These are phyloP conservation scores for Taphrina sp. DNA, from an alignment of 1,139 yeast species.

Conservation along the genomic window DNA sequence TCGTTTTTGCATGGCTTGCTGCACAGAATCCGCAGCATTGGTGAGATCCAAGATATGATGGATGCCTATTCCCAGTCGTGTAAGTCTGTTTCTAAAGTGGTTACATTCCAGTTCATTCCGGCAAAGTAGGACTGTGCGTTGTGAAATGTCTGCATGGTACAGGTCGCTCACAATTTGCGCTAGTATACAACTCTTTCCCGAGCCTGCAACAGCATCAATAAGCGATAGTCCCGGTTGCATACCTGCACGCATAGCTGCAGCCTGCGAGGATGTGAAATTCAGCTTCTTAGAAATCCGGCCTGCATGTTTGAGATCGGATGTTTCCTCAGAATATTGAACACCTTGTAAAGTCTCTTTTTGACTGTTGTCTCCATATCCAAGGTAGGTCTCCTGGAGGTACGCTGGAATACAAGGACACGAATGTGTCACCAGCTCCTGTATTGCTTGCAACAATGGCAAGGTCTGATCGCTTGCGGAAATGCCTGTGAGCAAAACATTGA, in stretches of 20 bases:
- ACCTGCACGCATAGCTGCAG: constrained; percentile 46
- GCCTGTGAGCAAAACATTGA: constrained; percentile 8
- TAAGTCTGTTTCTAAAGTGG: too few relatives aligned
- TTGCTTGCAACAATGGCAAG: background rate
- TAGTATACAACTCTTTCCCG: constrained; percentile 49
- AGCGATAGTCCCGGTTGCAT: constrained; percentile 46
- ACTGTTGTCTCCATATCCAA: constrained; percentile 12
- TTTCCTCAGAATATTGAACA: too few relatives aligned
- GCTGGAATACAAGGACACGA: too few relatives aligned
- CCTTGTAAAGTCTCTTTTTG: constrained; percentile 14
- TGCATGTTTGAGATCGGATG: too few relatives aligned
- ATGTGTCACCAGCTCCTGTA: background rate
- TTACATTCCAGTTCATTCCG: too few relatives aligned
- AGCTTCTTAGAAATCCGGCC: too few relatives aligned
- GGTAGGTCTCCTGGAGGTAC: too few relatives aligned
- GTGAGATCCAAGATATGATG: background rate
- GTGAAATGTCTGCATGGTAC: constrained; percentile 42
- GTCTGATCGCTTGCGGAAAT: background rate
- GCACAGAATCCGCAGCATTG: too few relatives aligned
- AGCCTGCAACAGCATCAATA: constrained; percentile 52
- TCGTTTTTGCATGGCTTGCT: too few relatives aligned
- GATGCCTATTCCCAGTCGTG: too few relatives aligned
- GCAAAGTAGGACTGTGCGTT: constrained; percentile 47
- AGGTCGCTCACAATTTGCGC: constrained; percentile 41
- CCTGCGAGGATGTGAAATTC: constrained; percentile 41